Percentiles rank a stretch among this genome's conserved stretches.
Evolutionary conservation across 73 alveolate genomes (phyloP).

Genomic region (Symbiodinium natans): DNA sequence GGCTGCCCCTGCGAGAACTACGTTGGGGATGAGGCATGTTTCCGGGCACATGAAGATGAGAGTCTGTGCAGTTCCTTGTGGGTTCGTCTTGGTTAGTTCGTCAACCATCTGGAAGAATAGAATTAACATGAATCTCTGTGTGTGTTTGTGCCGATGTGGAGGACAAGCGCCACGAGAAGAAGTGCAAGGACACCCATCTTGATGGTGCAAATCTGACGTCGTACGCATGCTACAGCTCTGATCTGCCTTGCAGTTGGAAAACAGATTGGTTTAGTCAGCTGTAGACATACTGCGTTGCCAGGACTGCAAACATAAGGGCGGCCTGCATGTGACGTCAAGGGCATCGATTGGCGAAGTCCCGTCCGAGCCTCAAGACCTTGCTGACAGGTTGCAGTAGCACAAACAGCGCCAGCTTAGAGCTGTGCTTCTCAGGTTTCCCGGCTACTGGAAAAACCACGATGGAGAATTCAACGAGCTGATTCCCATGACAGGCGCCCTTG

Average conservation of each 20-base stretch:
- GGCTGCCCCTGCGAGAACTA: slow-evolving; percentile 63
- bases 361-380: not conserved
- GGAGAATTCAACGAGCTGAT: slow-evolving; percentile 52
- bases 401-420: not conserved
- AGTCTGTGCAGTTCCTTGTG: not conserved
- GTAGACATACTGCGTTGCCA: no score
- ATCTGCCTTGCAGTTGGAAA: no score
- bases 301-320: slow-evolving; percentile 88
- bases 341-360: slow-evolving; percentile 63
- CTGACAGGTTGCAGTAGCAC: not conserved
- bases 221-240: no score
- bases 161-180: slow-evolving; percentile 28
- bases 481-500: slow-evolving; percentile 9
- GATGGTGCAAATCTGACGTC: no score
- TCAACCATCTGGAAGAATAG: no score
- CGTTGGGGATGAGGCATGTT: slow-evolving; percentile 44
- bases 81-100: not conserved
- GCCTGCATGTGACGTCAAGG: slow-evolving; percentile 55
- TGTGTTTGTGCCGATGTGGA: no score
- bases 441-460: slow-evolving; percentile 38
- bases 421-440: slow-evolving; percentile 31
- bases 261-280: no score
- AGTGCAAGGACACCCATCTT: slow-evolving; percentile 52
- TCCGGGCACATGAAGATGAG: not conserved
- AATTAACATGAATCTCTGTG: no score